Evolutionary conservation across 2,329 filamentous ascomycete genomes (phyloP).

Genomic region (Fusarium stilboides): DNA sequence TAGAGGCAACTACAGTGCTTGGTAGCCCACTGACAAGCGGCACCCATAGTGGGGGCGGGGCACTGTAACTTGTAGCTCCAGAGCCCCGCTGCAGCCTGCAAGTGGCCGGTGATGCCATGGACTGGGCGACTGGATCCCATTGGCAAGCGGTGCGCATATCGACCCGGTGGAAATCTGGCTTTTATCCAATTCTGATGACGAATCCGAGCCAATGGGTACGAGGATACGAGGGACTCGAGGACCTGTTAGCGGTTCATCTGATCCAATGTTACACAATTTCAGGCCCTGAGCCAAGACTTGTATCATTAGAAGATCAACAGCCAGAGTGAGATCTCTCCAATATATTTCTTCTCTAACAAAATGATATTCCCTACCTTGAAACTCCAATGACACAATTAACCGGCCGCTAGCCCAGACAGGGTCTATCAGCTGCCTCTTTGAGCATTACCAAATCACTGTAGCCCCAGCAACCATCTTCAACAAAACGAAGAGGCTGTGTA

Average conservation of each 20-base stretch:
- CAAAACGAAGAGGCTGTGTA: conserved; percentile 24
- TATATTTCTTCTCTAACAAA: too few relatives aligned
- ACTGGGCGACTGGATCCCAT: conserved; percentile 1
- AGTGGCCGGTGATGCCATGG: conserved; percentile 5
- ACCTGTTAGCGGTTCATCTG: background rate
- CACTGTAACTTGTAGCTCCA: conserved; percentile 2
- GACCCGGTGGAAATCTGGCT: conserved; percentile 25
- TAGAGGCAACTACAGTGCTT: background rate
- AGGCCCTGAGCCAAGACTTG: background rate
- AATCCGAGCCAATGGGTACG: conserved; percentile 6
- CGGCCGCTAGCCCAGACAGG: conserved; percentile 7
- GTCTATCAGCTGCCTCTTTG: conserved; percentile 35
- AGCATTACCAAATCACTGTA: conserved; percentile 10
- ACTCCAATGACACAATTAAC: background rate
- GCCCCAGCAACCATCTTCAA: conserved; percentile 13
- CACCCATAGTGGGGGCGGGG: conserved; percentile 40
- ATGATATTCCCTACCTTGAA: background rate
- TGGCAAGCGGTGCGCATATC: conserved; percentile 22
- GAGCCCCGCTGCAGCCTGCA: conserved; percentile 16
- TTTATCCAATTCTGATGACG: conserved; percentile 10
- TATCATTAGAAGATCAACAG: too few relatives aligned
- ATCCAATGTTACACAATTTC: background rate
- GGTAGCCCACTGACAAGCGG: background rate
- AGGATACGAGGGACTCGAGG: background rate
- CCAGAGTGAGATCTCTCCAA: too few relatives aligned